Percentiles rank a stretch among this genome's conserved stretches.
These are phyloP conservation scores for Phialocephala subalpina DNA, from an alignment of 2,329 filamentous ascomycete genomes.

Conservation along the genomic window DNA sequence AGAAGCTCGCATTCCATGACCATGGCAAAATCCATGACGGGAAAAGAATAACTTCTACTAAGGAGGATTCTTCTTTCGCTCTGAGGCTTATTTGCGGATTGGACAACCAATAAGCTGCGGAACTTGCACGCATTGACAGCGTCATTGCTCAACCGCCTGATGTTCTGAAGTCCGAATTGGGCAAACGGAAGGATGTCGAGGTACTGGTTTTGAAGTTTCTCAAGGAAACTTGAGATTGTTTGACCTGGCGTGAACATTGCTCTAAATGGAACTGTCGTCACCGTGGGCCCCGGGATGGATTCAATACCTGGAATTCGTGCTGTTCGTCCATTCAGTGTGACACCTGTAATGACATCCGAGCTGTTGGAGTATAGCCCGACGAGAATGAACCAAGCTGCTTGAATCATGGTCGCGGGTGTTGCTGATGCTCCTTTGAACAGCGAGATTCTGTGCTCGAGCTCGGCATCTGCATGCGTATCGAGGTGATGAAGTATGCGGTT, in stretches of 20 bases:
- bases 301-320: constrained; percentile 48
- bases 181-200: constrained; percentile 51
- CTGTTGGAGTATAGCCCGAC: constrained; percentile 45
- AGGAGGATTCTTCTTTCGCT: constrained; percentile 6
- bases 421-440: constrained; percentile 41
- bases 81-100: constrained; percentile 12
- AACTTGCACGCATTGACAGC: constrained; percentile 24
- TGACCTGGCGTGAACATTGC: constrained; percentile 43
- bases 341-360: constrained; percentile 49
- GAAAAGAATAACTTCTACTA: constrained; percentile 8
- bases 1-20: constrained; percentile 13
- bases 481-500: constrained; percentile 4
- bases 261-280: constrained; percentile 52
- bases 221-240: constrained; percentile 50
- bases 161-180: constrained; percentile 27
- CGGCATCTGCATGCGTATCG: neutral
- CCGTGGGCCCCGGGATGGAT: constrained; percentile 52
- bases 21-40: constrained; percentile 14
- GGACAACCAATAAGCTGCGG: constrained; percentile 26
- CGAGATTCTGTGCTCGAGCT: constrained; percentile 47
- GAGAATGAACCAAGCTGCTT: constrained; percentile 48
- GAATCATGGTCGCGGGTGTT: constrained; percentile 54
- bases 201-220: constrained; percentile 53
- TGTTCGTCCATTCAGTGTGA: constrained; percentile 50
- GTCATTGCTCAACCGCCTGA: constrained; percentile 20